A percentile compares a stretch with the other conserved stretches of the same genome.
These are phyloP conservation scores for Coniosporium apollinis DNA, from an alignment of 495 filamentous ascomycete genomes.

Conservation along the genomic window DNA sequence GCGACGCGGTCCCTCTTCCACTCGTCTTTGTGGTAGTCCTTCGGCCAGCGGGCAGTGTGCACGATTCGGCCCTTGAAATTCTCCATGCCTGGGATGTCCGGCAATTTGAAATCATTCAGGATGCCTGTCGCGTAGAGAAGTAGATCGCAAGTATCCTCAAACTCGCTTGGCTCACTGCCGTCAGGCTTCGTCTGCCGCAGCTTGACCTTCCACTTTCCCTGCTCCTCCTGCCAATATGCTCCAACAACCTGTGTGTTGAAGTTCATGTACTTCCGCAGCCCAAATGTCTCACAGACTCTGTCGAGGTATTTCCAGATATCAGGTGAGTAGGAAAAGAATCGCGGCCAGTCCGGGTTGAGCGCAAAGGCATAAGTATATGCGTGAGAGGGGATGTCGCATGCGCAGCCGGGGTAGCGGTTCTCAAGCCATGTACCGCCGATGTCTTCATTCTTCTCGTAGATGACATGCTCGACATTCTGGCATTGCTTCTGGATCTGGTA, in stretches of 20 bases:
- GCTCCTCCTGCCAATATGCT: constrained; percentile 19
- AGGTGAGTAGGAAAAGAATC: constrained; percentile 19
- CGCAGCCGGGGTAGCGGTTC: constrained; percentile 17
- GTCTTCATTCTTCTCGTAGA: constrained; percentile 23
- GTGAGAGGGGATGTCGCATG: constrained; percentile 20
- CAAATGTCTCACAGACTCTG: constrained; percentile 23
- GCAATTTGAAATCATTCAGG: constrained; percentile 22
- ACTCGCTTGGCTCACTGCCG: constrained; percentile 12
- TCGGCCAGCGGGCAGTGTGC: constrained; percentile 34
- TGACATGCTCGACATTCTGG: constrained; percentile 21
- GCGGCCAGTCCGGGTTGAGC: constrained; percentile 24
- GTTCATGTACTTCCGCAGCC: constrained; percentile 21
- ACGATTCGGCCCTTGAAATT: constrained; percentile 31
- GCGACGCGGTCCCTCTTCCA: constrained; percentile 32
- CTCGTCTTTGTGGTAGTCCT: constrained; percentile 36
- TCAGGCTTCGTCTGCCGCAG: constrained; percentile 12
- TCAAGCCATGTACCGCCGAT: constrained; percentile 22
- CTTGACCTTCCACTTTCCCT: constrained; percentile 19
- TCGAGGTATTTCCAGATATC: constrained; percentile 26
- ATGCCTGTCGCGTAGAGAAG: constrained; percentile 22
- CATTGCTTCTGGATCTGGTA: constrained; percentile 23
- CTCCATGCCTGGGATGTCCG: constrained; percentile 21
- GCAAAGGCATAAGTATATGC: constrained; percentile 27
- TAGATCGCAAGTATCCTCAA: constrained; percentile 19
- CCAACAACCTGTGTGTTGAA: constrained; percentile 20